Base-by-base conservation (phyloP, 495 filamentous ascomycete genomes). In the Xylaria scruposa region DNA sequence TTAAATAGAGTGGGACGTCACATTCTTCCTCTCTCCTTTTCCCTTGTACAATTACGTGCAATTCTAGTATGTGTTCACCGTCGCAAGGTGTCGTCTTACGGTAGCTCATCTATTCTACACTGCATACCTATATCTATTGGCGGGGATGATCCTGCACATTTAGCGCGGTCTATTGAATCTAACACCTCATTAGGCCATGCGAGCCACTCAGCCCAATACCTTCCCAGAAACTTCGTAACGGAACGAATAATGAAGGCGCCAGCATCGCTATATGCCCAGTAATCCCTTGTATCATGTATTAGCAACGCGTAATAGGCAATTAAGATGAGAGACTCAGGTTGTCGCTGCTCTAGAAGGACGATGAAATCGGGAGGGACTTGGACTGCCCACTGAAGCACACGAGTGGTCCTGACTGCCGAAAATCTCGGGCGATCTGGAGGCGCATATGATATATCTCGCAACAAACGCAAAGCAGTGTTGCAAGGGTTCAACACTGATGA, bases 311-410 rank as follows among this genome's bases (percentile, higher is more conserved):
- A 85, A 74, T 83, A 77, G 13, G 82, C 83, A 31, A 85, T 71
- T 7, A 87, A 81, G 6, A 85, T 72, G 54, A 87, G 72, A 0
- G 85, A 82, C 70, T 83, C 82, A 0, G 85, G 81, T 59, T 75
- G 74, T 24, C 81, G 68, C 61, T 75, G n/a, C 36, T 70, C 73
- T 1, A 87, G 69, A 2, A 81, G 47, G 10, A 81, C 74, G 10
- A 81, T 78, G 67, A 80, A 86, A 7, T 80, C 82, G 0, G 73
- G 17, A 0, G 77, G 46, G 1, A 85, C 36, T 2, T 70, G 71
- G 3, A 82, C 76, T 3, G 75, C 77, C 82, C 83, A 85, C 4
- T 56, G 65, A 31, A 54, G 19, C 21, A 56, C n/a, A 0, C 65
- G 65, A 4, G 49, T 29, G 1, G 47, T 42, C 19, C 65, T 8